Base-by-base conservation (phyloP, 257 asterid genomes). In the Solanum tarijense region DNA sequence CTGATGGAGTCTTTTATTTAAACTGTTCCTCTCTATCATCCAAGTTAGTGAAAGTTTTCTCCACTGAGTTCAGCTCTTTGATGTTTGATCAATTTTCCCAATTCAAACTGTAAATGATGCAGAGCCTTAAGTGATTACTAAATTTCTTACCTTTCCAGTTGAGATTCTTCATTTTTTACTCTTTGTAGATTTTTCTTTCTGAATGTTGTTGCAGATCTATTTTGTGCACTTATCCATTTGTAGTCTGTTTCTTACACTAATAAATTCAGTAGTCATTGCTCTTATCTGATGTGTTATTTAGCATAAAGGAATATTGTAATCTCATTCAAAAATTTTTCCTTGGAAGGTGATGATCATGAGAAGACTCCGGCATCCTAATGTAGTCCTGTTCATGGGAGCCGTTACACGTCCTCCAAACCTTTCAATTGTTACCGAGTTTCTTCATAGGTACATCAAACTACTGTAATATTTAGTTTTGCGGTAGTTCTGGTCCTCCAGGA, bases 381-480 rank as follows among this genome's bases (percentile, higher is more conserved):
- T 95, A 85, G 98, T 96, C 89, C 98, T 96, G 88, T 96, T 96
- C 92, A 96, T 96, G 99, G 99, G 99, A 93, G 98, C 99, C 87
- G 90, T 96, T 86, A 95, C 99, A 35, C 99, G 98, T 68, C 95
- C 98, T 86, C 99, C 99, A 85, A 94, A 96, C 91, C 99, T 96
- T 89, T 96, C 99, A 3, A 96, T 96, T 89, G 75, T 96, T 89
- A 95, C 99, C 48, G 99, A 96, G 88, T 96, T 96, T 91, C 99
- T 96, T 86, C 99, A 98, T 86, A 94, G 99, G 99, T 96, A 94
- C 89, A 92, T 88, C 86, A 62, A 87, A 84, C 87, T 85, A 87
- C 86, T 88, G 73, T 62, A 23, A 83, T 85, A 68, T 65, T 71
- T 43, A 21, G 65, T 68, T 86, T 60, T 21, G 83, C 5, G 2